phyloP scores from a whole-genome alignment of 331 rosid genomes.

The Arachis monticola region DNA sequence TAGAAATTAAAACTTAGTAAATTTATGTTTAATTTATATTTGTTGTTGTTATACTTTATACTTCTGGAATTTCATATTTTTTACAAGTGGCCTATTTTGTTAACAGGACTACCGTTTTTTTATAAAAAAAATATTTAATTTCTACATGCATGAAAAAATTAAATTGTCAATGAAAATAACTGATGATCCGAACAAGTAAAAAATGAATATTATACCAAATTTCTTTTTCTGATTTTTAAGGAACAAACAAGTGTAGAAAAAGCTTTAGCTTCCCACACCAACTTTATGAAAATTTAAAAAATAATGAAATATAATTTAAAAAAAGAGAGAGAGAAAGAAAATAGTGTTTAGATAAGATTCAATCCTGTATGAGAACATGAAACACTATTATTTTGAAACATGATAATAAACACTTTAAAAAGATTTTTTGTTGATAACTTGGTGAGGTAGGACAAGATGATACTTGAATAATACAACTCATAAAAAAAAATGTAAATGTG shows the following conservation, averaged over 20 bases:
- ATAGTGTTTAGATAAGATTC: slow-evolving; percentile 10
- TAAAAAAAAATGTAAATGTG: slow-evolving; percentile 6
- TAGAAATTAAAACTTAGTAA: no score
- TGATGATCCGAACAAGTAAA: neutral
- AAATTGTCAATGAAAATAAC: neutral
- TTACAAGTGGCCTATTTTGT: no score
- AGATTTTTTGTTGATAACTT: neutral
- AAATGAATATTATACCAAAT: no score
- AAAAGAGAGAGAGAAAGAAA: neutral
- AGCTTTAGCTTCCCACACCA: neutral
- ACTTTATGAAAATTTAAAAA: neutral
- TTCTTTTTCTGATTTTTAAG: no score
- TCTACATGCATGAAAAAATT: no score
- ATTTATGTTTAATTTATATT: no score
- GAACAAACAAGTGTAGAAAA: neutral
- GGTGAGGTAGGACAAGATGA: slow-evolving; percentile 30
- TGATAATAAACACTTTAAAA: neutral
- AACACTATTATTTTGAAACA: neutral
- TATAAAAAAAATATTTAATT: no score
- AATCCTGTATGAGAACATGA: neutral
- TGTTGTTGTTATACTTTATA: no score
- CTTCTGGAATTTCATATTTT: no score
- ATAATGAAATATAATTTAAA: neutral
- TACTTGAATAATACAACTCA: slow-evolving; percentile 26
- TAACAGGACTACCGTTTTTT: no score